These are phyloP conservation scores for Lentinula edodes DNA, from an alignment of 768 basidiomycete genomes.

Conservation along the genomic window DNA sequence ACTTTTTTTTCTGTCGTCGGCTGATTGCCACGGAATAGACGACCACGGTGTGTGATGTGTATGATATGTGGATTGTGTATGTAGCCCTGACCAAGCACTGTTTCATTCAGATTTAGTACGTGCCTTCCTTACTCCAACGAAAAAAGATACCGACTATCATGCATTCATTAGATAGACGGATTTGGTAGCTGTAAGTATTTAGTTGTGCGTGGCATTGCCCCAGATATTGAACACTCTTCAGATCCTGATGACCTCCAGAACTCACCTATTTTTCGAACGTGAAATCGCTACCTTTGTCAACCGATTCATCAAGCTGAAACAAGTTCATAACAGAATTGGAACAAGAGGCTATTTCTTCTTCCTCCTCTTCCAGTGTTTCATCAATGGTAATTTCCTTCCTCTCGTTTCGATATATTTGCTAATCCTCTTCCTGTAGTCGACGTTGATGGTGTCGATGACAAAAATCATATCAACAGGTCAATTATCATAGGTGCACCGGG, in stretches of 20 bases:
- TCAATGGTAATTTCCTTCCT: conserved; percentile 40
- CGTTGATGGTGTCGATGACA: conserved; percentile 67
- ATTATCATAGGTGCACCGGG: conserved; percentile 72
- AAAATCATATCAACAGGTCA: conserved; percentile 60
- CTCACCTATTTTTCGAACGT: conserved; percentile 71
- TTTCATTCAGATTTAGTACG: conserved; percentile 38
- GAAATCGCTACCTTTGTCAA: conserved; percentile 13
- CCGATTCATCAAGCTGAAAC: neutral
- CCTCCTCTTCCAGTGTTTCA: conserved; percentile 91
- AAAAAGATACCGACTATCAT: neutral
- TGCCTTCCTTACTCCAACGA: conserved; percentile 64
- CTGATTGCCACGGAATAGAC: conserved; percentile 35
- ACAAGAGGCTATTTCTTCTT: conserved; percentile 87
- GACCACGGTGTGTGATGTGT: conserved; percentile 60
- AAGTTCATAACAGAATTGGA: conserved; percentile 54
- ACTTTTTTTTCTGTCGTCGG: neutral
- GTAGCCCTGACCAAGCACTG: neutral
- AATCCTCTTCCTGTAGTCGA: conserved; percentile 38
- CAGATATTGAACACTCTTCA: conserved; percentile 18
- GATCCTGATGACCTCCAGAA: conserved; percentile 79
- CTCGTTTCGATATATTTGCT: conserved; percentile 5
- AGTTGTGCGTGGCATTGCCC: neutral
- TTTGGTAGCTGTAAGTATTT: neutral
- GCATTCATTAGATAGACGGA: neutral
- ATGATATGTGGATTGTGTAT: conserved; percentile 12